A percentile compares a stretch with the other conserved stretches of the same genome.
These are phyloP conservation scores for Allomyces macrogynus DNA, from an alignment of 192 early-diverging fungal genomes.

Conservation along the genomic window DNA sequence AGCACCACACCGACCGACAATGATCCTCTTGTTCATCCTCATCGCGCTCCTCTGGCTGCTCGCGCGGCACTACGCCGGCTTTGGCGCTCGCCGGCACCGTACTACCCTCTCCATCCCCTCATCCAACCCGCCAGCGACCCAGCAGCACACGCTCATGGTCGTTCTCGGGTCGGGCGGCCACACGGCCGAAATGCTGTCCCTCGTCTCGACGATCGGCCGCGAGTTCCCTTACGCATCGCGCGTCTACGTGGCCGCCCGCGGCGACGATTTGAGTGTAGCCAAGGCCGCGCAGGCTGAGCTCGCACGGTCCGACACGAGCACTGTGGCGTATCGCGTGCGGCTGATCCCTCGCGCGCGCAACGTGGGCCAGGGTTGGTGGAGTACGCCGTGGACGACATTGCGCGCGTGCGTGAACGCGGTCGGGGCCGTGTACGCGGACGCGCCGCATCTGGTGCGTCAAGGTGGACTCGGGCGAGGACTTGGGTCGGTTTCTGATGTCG, in stretches of 20 bases:
- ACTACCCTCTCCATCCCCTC: too few species aligned
- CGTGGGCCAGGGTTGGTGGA: constrained; percentile 47
- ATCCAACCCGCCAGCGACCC: too few species aligned
- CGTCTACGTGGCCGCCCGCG: constrained; percentile 1
- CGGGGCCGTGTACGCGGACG: constrained; percentile 14
- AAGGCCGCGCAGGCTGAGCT: background rate
- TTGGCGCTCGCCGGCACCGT: too few species aligned
- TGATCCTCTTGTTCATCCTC: too few species aligned
- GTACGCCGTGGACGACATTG: constrained; percentile 30
- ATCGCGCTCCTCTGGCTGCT: too few species aligned
- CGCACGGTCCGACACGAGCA: background rate
- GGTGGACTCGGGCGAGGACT: too few species aligned
- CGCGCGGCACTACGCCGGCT: too few species aligned
- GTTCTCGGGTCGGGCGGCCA: constrained; percentile 50
- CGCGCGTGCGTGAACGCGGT: constrained; percentile 9
- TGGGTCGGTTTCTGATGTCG: background rate
- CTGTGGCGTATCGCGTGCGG: background rate
- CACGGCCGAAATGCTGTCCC: constrained; percentile 71
- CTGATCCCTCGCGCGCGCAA: constrained; percentile 48
- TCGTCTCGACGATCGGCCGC: constrained; percentile 18
- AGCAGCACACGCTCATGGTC: background rate
- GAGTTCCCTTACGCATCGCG: background rate
- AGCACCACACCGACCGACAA: too few species aligned
- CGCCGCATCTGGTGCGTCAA: constrained; percentile 38
- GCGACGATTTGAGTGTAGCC: background rate